These are phyloP conservation scores for Priceomyces melissophilus DNA, from an alignment of 805 yeast genomes.

Conservation along the genomic window DNA sequence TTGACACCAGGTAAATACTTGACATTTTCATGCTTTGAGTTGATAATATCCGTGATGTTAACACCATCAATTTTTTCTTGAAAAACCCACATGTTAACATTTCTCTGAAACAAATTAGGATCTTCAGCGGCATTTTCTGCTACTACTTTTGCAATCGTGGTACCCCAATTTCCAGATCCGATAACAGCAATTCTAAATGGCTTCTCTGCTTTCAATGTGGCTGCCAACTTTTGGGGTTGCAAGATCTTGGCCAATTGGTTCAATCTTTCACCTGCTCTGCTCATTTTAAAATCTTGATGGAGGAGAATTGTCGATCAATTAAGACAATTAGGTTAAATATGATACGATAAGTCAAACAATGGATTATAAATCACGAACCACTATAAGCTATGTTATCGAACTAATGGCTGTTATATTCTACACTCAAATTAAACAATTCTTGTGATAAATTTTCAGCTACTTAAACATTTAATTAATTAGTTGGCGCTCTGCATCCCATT, in stretches of 20 bases:
- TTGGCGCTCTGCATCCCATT: too few species aligned
- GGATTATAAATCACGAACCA: too few species aligned
- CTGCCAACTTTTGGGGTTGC: slow-evolving; percentile 14
- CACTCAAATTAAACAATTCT: too few species aligned
- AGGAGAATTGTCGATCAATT: neutral
- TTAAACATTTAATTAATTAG: too few species aligned
- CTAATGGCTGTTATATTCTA: too few species aligned
- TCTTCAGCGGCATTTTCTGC: slow-evolving; percentile 81
- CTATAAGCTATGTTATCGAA: too few species aligned
- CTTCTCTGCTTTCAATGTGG: slow-evolving; percentile 18
- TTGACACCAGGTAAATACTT: slow-evolving; percentile 87
- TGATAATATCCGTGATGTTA: slow-evolving; percentile 86
- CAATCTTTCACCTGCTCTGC: slow-evolving; percentile 23
- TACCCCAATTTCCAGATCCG: slow-evolving; percentile 98
- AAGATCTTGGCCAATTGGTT: slow-evolving; percentile 27
- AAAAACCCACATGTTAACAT: slow-evolving; percentile 95
- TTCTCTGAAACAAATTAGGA: slow-evolving; percentile 64
- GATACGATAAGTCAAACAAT: too few species aligned
- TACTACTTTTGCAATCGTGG: slow-evolving; percentile 92
- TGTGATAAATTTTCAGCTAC: too few species aligned
- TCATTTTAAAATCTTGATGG: slow-evolving; percentile 1
- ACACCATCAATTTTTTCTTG: slow-evolving; percentile 79
- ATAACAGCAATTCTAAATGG: slow-evolving; percentile 57
- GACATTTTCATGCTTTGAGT: slow-evolving; percentile 88
- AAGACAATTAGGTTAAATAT: too few species aligned